phyloP scores from a whole-genome alignment of 2,329 filamentous ascomycete species.

The Paecilomyces sp. region DNA sequence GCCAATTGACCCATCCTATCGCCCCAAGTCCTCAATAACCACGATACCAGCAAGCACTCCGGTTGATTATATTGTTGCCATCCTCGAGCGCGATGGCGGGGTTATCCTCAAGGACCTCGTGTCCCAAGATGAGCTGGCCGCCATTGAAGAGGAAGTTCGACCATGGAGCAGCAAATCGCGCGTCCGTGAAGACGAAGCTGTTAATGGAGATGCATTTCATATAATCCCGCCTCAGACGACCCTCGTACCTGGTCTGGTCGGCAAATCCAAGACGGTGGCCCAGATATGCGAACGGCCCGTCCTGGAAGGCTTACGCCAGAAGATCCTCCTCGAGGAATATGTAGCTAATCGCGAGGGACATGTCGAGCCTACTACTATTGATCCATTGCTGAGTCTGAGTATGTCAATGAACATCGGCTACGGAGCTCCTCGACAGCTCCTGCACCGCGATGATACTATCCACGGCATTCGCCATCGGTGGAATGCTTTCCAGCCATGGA shows the following conservation, averaged over 20 bases:
- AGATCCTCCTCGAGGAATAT: constrained; percentile 18
- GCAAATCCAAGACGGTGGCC: constrained; percentile 20
- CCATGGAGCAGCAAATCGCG: constrained; percentile 3
- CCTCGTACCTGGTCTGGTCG: constrained; percentile 20
- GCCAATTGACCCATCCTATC: background rate
- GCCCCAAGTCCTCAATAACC: constrained; percentile 10
- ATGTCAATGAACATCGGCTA: constrained; percentile 20
- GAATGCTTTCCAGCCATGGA: background rate
- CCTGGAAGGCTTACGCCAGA: constrained; percentile 15
- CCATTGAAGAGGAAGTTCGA: constrained; percentile 14
- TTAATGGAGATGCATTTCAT: constrained; percentile 8
- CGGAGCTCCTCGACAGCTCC: constrained; percentile 20
- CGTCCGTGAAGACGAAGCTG: background rate
- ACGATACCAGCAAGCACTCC: constrained; percentile 16
- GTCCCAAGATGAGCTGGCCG: constrained; percentile 12
- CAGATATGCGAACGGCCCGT: constrained; percentile 15
- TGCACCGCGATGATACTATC: constrained; percentile 26
- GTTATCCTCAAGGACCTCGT: constrained; percentile 24
- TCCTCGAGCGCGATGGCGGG: constrained; percentile 25
- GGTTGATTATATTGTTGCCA: constrained; percentile 20
- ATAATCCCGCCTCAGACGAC: constrained; percentile 18
- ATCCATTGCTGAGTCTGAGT: constrained; percentile 21
- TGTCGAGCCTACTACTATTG: constrained; percentile 10
- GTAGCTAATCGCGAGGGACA: constrained; percentile 13
- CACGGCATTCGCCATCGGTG: constrained; percentile 19